Evolutionary conservation across 2,329 filamentous ascomycete species (phyloP), one percentile per base, ranked within the genome.

Genomic region (Rachicladosporium sp.): DNA sequence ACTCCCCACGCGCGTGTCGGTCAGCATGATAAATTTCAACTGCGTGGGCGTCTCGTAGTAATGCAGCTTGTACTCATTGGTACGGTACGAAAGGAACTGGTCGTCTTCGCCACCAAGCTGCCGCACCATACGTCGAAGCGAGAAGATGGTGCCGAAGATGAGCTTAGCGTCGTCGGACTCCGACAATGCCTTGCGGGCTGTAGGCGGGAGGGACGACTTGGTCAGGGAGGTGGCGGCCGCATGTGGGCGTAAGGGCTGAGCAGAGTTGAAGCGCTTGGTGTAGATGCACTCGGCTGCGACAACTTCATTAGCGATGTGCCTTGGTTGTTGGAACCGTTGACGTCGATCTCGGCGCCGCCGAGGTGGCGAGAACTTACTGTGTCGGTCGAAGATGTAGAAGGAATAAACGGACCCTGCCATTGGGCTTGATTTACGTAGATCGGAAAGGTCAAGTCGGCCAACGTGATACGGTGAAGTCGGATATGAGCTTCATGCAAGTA

Each of bases 351-450:
- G 15, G 15, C 15, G 15, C 15, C 15, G 15, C 15, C 15, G 15
- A 19, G 15, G 15, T 19, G 15, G 15, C 15, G 15, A 32, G 12
- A 15, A 56, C 75, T 58, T 73, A 95, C 91, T 94, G 66, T 98
- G 91, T 50, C 91, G 82, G 67, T 98, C 91, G 62, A 98, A 98
- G 59, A 98, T 95, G 71, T 94, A 94, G 67, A 98, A 94, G 44
- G 87, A 88, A 67, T 93, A 96, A 63, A 96, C 83, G 45, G 82
- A 80, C 91, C 15, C 15, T 19, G 15, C 15, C 15, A 19, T 19
- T 19, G 15, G 15, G 15, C 15, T 19, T 19, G 15, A 19, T 19
- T 19, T 19, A 19, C 15, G 15, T 19, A 19, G 15, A 19, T 19
- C 15, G 15, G 15, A 19, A 19, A 19, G 15, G 15, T 19, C 15